Conservation (phyloP, 1,284 basidiomycete species). For the Irpex sp. region DNA sequence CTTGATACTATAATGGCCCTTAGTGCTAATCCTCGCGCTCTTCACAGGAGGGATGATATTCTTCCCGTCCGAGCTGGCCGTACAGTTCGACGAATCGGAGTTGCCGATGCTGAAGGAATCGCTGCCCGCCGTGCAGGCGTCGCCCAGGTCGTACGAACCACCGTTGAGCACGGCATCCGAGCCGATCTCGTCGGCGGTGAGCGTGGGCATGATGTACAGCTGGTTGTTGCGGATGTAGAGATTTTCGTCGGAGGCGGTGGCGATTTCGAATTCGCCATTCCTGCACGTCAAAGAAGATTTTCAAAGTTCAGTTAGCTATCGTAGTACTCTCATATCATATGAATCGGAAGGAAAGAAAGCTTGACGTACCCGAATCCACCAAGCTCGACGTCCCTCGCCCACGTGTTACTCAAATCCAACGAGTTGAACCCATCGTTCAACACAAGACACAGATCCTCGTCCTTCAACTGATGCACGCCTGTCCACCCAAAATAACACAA, state of each 20-base stretch:
- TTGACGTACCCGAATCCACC: constrained; percentile 63
- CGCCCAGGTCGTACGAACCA: constrained; percentile 56
- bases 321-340: neutral
- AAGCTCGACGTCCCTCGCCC: constrained; percentile 67
- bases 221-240: constrained; percentile 64
- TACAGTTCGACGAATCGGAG: constrained; percentile 28
- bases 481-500: constrained; percentile 46
- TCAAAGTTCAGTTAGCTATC: neutral
- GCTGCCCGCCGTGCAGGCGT: constrained; percentile 55
- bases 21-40: constrained; percentile 71
- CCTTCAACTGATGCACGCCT: constrained; percentile 34
- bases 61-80: constrained; percentile 35
- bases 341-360: constrained; percentile 18
- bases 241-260: constrained; percentile 63
- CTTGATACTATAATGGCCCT: constrained; percentile 54
- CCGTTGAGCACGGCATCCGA: constrained; percentile 55
- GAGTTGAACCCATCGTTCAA: constrained; percentile 63
- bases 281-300: constrained; percentile 27
- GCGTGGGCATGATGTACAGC: constrained; percentile 79
- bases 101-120: constrained; percentile 14
- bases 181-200: constrained; percentile 68
- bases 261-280: constrained; percentile 82
- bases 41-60: constrained; percentile 73
- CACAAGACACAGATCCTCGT: constrained; percentile 56
- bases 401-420: constrained; percentile 45